A percentile compares a stretch with the other conserved stretches of the same genome.
Evolutionary conservation across 176 grass and related monocot genomes (phyloP).

Genomic region (Aegilops longissima): DNA sequence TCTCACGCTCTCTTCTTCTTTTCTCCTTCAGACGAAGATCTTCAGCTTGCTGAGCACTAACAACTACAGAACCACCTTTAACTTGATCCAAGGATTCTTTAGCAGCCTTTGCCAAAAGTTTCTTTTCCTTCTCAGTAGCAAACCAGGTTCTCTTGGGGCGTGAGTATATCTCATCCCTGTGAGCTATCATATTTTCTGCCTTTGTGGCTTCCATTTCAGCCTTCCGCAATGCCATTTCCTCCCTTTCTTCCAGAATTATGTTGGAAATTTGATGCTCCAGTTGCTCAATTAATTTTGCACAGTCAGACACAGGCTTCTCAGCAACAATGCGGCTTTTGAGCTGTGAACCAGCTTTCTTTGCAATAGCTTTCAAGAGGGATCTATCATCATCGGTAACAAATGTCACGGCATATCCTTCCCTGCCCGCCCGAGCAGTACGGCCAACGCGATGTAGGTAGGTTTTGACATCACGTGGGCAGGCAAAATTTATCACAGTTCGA

Average conservation of each 20-base stretch:
- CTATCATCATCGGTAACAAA: constrained; percentile 99
- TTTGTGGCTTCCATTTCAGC: constrained; percentile 95
- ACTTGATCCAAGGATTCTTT: constrained; percentile 60
- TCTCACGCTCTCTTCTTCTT: constrained; percentile 81
- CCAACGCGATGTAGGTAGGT: constrained; percentile 96
- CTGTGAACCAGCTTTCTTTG: constrained; percentile 96
- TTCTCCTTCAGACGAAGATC: constrained; percentile 90
- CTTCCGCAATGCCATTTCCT: constrained; percentile 76
- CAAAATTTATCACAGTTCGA: constrained; percentile 91
- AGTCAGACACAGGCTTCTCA: constrained; percentile 81
- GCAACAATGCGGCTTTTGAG: constrained; percentile 87
- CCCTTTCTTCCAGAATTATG: constrained; percentile 89
- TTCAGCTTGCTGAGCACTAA: constrained; percentile 88
- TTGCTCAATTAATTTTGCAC: constrained; percentile 80
- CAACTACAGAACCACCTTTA: constrained; percentile 42
- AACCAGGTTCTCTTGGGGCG: constrained; percentile 93
- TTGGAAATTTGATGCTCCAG: constrained; percentile 79
- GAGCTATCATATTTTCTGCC: constrained; percentile 94
- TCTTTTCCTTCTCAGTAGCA: constrained; percentile 91
- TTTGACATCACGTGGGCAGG: constrained; percentile 87
- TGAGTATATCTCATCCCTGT: constrained; percentile 92
- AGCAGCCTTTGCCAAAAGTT: constrained; percentile 67
- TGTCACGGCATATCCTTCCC: constrained; percentile 93
- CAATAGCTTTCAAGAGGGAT: constrained; percentile 91
- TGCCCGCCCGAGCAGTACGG: constrained; percentile 83